These are phyloP conservation scores for Apodospora peruviana DNA, from an alignment of 495 filamentous ascomycete genomes.

Conservation along the genomic window DNA sequence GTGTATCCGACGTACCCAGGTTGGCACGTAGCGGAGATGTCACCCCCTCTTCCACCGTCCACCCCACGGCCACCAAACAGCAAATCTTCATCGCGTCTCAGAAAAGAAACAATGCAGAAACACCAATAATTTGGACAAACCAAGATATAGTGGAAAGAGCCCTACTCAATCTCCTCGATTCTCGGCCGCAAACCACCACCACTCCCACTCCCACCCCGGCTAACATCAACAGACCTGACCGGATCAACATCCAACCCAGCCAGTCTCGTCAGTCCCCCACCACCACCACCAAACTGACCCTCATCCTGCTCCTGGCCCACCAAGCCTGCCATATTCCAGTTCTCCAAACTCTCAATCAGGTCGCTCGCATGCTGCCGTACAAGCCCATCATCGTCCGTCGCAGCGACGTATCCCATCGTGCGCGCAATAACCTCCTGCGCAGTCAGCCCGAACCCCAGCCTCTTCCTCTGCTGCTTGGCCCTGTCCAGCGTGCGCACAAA, in stretches of 20 bases:
- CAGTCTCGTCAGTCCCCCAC: conserved; percentile 27
- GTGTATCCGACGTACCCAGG: too few species aligned
- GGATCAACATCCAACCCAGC: conserved; percentile 39
- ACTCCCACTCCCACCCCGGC: conserved; percentile 1
- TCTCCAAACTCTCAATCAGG: conserved; percentile 66
- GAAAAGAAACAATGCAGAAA: too few species aligned
- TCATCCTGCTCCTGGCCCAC: conserved; percentile 15
- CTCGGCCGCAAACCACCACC: conserved; percentile 17
- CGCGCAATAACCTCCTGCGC: conserved; percentile 58
- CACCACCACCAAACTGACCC: background rate
- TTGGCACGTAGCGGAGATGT: too few species aligned
- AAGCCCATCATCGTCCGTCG: conserved; percentile 65
- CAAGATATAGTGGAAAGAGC: too few species aligned
- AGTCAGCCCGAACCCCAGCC: conserved; percentile 57
- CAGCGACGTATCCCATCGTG: conserved; percentile 59
- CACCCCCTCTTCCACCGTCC: too few species aligned
- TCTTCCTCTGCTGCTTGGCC: conserved; percentile 46
- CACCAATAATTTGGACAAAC: too few species aligned
- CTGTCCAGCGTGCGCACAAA: conserved; percentile 61
- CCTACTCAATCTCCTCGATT: conserved; percentile 44
- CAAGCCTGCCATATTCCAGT: conserved; percentile 56
- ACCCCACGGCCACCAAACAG: too few species aligned
- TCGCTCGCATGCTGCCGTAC: conserved; percentile 66
- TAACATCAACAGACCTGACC: conserved; percentile 12
- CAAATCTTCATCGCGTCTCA: too few species aligned